Evolutionary conservation across 306 rosid species (phyloP), one percentile per base, ranked within the genome.

Genomic region (Heteromeles arbutifolia): DNA sequence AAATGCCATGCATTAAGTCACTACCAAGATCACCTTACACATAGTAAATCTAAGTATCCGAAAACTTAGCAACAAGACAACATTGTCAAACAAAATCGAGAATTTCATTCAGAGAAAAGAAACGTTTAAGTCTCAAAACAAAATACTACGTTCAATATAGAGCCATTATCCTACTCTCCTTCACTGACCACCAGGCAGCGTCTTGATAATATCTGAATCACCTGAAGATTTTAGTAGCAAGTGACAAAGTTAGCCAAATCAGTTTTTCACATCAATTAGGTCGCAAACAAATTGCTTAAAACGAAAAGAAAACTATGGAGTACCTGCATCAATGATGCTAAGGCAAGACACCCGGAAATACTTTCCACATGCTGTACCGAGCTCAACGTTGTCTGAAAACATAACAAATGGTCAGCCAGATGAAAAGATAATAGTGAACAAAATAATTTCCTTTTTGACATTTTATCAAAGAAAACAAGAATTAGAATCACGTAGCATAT

Each of bases 321-420:
- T 57, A 85, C 89, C 89, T 59, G 86, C 76, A 70, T 85, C 86
- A 0, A 85, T 22, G 34, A 85, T 85, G 83, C 89, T 82, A 19
- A 85, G 84, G 74, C 89, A 85, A 1, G 89, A 85, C 8, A 85
- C 89, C 0, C 85, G 83, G 79, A 64, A 85, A 19, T 85, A 85
- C 85, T 85, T 85, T 22, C 89, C 89, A 59, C 89, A 85, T 0
- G 89, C 83, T 13, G 88, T 85, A 3, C 88, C 88, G 4, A 82
- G 77, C 62, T 85, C 89, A n/a, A 85, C 83, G 53, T 85, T 85
- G 78, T 84, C 89, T 85, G 77, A 45, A 59, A 53, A 66, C 37
- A 31, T 8, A 70, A 59, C 65, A 67, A 7, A 53, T 19, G 21
- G 71, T 22, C 10, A 25, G 8, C n/a, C 41, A 64, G 44, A n/a